Base-by-base conservation (phyloP, 2,329 filamentous ascomycete species). In the Alternaria infectoria region DNA sequence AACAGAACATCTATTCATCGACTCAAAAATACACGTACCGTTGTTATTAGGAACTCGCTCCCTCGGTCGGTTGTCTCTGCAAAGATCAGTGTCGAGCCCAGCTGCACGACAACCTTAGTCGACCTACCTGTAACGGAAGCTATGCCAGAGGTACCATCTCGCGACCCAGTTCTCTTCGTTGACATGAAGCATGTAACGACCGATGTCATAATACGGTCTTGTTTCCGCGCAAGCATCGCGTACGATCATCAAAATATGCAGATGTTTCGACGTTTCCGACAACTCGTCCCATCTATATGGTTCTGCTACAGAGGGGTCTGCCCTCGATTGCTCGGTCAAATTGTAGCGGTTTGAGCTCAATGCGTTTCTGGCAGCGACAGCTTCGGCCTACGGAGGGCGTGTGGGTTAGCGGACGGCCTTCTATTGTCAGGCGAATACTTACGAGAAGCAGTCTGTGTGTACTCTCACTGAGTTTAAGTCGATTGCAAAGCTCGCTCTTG, bases 71-170 rank as follows among this genome's bases (percentile, higher is more conserved):
- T 74, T 73, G 62, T 83, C 81, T 56, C 83, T 80, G 25, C 17
- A 9, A 44, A 54, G 12, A 45, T 65, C 45, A 66, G 60, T 8
- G 40, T 28, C 40, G 12, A 21, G 26, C 26, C 9, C 8, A 5
- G 9, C 25, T 9, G 28, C 9, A 28, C 28, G 6, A n/a, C 23
- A 11, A 2, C 2, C 5, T 32, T n/a, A 10, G 3, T 21, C 17
- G 6, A 62, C 69, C 7, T 57, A 74, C 71, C 71, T 67, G 64
- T 81, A 84, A n/a, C 83, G 81, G 65, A 85, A 85, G 62, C 83
- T 82, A 68, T 85, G 83, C 83, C 83, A 85, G 6, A 85, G 77
- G 66, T 83, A 81, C 83, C 83, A 85, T n/a, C 81, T 76, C 28
- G 83, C 83, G 40, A 85, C 81, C 83, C 83, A 85, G 59, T 85